These are phyloP conservation scores for Bacidia rubella DNA, from an alignment of 495 filamentous ascomycete species.

Conservation along the genomic window DNA sequence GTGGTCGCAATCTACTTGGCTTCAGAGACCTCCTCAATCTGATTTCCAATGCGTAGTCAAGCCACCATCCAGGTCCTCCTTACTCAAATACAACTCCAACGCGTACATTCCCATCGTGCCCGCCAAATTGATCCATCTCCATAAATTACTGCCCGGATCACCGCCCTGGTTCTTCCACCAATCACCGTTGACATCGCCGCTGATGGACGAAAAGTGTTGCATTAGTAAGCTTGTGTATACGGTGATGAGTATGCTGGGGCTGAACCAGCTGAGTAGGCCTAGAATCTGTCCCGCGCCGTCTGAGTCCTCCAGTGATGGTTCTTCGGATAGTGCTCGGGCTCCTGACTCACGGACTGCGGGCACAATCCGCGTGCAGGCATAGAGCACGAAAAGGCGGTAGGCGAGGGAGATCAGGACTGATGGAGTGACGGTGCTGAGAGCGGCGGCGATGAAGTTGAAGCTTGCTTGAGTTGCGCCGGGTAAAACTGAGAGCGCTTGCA, in stretches of 20 bases:
- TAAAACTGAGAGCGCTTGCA: constrained; percentile 70
- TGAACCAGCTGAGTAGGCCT: constrained; percentile 78
- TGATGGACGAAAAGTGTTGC: constrained; percentile 79
- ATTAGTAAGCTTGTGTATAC: constrained; percentile 95
- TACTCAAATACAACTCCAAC: constrained; percentile 72
- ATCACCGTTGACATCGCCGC: constrained; percentile 48
- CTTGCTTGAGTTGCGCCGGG: constrained; percentile 73
- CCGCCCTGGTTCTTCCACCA: constrained; percentile 77
- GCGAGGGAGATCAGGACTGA: constrained; percentile 87
- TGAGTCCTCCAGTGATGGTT: constrained; percentile 68
- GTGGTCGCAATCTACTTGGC: neutral
- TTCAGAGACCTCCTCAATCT: constrained; percentile 46
- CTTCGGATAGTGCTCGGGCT: constrained; percentile 65
- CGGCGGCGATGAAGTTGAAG: constrained; percentile 76
- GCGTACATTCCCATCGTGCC: constrained; percentile 81
- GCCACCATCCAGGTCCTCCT: constrained; percentile 56
- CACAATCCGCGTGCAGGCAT: constrained; percentile 90
- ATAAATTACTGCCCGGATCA: constrained; percentile 68
- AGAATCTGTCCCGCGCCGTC: constrained; percentile 70
- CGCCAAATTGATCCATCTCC: constrained; percentile 85
- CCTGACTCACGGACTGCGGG: constrained; percentile 81
- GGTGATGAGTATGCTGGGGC: constrained; percentile 79
- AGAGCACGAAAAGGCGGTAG: constrained; percentile 87
- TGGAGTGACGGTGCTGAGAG: constrained; percentile 84
- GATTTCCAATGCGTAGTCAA: constrained; percentile 80